Evolutionary conservation across 495 filamentous ascomycete genomes (phyloP).

Genomic region (Annulohypoxylon moriforme): DNA sequence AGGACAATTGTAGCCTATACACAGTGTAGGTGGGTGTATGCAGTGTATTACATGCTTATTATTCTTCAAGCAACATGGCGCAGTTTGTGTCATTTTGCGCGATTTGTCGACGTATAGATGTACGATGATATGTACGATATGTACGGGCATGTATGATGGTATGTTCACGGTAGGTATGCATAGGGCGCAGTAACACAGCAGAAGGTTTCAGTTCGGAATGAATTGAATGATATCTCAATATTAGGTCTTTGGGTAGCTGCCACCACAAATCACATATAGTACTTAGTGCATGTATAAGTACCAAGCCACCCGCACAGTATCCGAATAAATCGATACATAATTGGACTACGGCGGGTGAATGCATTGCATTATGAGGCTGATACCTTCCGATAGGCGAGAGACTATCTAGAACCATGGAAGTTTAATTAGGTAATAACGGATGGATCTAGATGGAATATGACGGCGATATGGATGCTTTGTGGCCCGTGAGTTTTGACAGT

Average conservation of each 20-base stretch:
- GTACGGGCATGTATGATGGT: background rate
- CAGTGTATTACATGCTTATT: background rate
- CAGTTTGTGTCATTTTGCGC: slow-evolving; percentile 2
- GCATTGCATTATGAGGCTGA: slow-evolving; percentile 37
- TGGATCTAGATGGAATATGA: background rate
- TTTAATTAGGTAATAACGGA: background rate
- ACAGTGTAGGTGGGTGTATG: too few species aligned
- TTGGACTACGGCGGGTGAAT: slow-evolving; percentile 6
- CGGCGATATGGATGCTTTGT: background rate
- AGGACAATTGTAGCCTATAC: too few species aligned
- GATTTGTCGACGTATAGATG: background rate
- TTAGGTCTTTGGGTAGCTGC: background rate
- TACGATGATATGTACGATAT: background rate
- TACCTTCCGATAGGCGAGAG: slow-evolving; percentile 27
- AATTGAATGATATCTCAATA: background rate
- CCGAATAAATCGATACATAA: slow-evolving; percentile 8
- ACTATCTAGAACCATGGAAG: background rate
- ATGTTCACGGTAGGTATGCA: background rate
- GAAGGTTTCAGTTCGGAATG: background rate
- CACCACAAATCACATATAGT: background rate
- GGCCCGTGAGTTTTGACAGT: background rate
- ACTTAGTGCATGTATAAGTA: too few species aligned
- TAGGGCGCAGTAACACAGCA: background rate
- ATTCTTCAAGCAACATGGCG: background rate
- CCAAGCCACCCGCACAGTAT: slow-evolving; percentile 4